Evolutionary conservation across 805 yeast genomes (phyloP).

Genomic region (Saturnispora besseyi): DNA sequence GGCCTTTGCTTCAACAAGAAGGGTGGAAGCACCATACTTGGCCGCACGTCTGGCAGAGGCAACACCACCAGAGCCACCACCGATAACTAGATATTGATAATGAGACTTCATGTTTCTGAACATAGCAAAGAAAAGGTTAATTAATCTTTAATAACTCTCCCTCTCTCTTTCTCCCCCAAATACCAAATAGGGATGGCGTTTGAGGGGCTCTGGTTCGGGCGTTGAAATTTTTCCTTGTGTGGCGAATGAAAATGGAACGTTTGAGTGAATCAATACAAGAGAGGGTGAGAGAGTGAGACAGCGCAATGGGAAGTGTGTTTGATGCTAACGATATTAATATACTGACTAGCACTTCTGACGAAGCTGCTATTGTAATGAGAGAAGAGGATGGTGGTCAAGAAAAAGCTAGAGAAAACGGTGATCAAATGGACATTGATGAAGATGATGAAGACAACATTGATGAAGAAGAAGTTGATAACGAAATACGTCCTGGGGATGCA

Average conservation of each 20-base stretch:
- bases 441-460: constrained; percentile 3
- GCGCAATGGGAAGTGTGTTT: background rate
- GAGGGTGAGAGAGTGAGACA: background rate
- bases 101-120: constrained; percentile 35
- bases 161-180: background rate
- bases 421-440: constrained; percentile 1
- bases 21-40: constrained; percentile 78
- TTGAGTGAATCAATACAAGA: background rate
- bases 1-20: constrained; percentile 69
- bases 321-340: background rate
- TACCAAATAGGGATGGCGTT: background rate
- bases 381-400: background rate
- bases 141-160: background rate
- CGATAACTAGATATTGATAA: constrained; percentile 89
- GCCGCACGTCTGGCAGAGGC: constrained; percentile 99
- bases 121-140: background rate
- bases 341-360: background rate
- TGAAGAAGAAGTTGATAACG: constrained; percentile 6
- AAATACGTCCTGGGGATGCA: background rate
- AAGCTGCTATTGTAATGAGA: background rate
- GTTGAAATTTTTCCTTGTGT: background rate
- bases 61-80: constrained; percentile 99
- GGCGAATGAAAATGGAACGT: background rate
- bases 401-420: constrained; percentile 2
- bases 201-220: background rate